phyloP scores from a whole-genome alignment of 495 filamentous ascomycete species.

The Penicillium pulvis region DNA sequence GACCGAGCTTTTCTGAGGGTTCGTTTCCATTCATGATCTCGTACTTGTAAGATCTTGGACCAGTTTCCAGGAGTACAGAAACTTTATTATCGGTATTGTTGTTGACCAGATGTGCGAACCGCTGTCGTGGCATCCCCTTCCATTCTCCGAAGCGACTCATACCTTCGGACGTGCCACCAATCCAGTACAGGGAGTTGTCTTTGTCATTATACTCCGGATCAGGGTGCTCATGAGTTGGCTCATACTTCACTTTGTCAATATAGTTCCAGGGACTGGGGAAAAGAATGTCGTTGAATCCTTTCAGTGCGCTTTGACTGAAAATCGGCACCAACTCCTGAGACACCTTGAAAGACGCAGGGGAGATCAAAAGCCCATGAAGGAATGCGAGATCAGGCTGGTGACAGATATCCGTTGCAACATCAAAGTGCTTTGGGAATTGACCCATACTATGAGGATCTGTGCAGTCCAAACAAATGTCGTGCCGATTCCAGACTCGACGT shows the following conservation, averaged over 20 bases:
- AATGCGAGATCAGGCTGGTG: conserved; percentile 78
- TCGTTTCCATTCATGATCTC: conserved; percentile 38
- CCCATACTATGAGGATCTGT: conserved; percentile 66
- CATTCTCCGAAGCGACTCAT: conserved; percentile 53
- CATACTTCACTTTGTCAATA: conserved; percentile 49
- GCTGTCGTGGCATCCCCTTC: conserved; percentile 62
- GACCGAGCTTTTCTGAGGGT: conserved; percentile 29
- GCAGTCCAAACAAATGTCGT: conserved; percentile 63
- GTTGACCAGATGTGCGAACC: conserved; percentile 56
- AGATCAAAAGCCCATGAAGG: conserved; percentile 71
- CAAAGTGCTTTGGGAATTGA: conserved; percentile 67
- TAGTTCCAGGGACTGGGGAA: conserved; percentile 54
- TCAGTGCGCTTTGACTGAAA: conserved; percentile 72
- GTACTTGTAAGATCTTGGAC: conserved; percentile 36
- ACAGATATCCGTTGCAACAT: conserved; percentile 65
- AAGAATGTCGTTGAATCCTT: conserved; percentile 53
- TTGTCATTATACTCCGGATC: conserved; percentile 46
- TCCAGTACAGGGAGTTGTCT: conserved; percentile 53
- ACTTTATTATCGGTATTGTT: conserved; percentile 50
- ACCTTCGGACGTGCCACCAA: conserved; percentile 59
- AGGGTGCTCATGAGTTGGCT: conserved; percentile 37
- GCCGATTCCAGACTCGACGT: conserved; percentile 45
- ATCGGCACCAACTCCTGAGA: conserved; percentile 67
- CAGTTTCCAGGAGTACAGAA: conserved; percentile 41
- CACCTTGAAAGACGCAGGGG: conserved; percentile 61